Percentiles rank a stretch among this genome's conserved stretches.
These are phyloP conservation scores for Solanum raphanifolium DNA, from an alignment of 257 asterid species.

Conservation along the genomic window DNA sequence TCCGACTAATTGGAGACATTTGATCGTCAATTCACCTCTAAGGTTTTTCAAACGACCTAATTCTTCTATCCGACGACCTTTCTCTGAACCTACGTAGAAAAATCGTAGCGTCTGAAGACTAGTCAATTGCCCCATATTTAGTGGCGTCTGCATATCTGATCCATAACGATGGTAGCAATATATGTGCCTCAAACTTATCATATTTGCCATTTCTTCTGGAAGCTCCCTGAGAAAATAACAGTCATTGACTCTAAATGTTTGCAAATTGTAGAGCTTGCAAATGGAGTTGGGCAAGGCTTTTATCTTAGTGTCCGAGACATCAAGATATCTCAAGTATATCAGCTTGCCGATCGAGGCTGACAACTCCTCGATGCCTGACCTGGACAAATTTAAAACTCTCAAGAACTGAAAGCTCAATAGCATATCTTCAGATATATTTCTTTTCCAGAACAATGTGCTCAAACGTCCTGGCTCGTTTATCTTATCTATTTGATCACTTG, in stretches of 20 bases:
- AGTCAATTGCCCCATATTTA: not conserved
- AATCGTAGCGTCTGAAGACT: not conserved
- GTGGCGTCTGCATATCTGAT: not conserved
- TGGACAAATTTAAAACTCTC: not conserved
- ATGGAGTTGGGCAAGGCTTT: not conserved
- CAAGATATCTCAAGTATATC: not conserved
- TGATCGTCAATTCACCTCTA: slow-evolving; percentile 1
- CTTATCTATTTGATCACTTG: too few relatives aligned
- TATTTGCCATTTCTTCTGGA: not conserved
- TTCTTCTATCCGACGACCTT: slow-evolving; percentile 18
- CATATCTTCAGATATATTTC: not conserved
- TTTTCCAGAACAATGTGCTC: not conserved
- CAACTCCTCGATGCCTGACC: not conserved
- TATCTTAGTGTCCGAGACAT: fast-evolving
- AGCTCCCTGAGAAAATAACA: not conserved
- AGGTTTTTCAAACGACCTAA: slow-evolving; percentile 15
- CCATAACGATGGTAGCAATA: not conserved
- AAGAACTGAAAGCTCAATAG: not conserved
- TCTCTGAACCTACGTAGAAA: not conserved
- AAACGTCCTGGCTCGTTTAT: not conserved
- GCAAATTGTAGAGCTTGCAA: slow-evolving; percentile 1
- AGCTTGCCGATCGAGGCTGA: not conserved
- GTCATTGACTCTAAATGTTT: not conserved
- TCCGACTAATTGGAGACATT: not conserved
- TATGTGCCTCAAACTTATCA: slow-evolving; percentile 20